Evolutionary conservation across 371 early-diverging fungal species (phyloP), one percentile per base, ranked within the genome.

Genomic region (Circinella minor): DNA sequence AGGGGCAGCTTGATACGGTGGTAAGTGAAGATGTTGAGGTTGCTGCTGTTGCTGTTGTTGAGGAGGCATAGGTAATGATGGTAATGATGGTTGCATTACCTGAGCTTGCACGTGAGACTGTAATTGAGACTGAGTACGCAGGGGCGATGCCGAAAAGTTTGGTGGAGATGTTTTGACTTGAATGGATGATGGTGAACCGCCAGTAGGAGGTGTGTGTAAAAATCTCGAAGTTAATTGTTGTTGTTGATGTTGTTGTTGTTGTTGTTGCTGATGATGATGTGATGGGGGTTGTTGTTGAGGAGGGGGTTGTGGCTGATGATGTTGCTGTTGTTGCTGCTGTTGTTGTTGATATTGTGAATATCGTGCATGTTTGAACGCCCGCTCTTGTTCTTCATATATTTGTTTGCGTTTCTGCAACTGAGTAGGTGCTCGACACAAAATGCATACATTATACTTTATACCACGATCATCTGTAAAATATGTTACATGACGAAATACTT

Each of bases 111-210:
- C 67, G 67, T 76, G 73, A 43, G 77, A 70, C 72, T 77, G 77
- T 13, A 78, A 61, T 72, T 74, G 69, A 51, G 79, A 66, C 72
- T 76, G 79, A 43, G 70, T 66, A 37, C 76, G 74, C 69, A 78
- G 66, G 34, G 75, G 59, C 47, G 73, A 54, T 10, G 68, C 70
- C 34, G 70, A 63, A 47, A 67, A 71, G 54, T 65, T 68, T 5
- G 70, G 61, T 11, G 74, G 74, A 43, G 74, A 66, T 9, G 73
- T 14, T 49, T 68, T 68, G 62, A 68, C 61, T 27, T 64, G 65
- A 11, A 60, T 55, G 9, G 65, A 66, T 27, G 27, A 27, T 43
- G 65, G 66, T 11, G 60, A 20, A 36, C 62, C 61, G 39, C 17
- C 34, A 36, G 27, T 68, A 47, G 57, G 36, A 18, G 68, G 55